These are phyloP conservation scores for Alternaria panax DNA, from an alignment of 2,329 filamentous ascomycete genomes.

Conservation along the genomic window DNA sequence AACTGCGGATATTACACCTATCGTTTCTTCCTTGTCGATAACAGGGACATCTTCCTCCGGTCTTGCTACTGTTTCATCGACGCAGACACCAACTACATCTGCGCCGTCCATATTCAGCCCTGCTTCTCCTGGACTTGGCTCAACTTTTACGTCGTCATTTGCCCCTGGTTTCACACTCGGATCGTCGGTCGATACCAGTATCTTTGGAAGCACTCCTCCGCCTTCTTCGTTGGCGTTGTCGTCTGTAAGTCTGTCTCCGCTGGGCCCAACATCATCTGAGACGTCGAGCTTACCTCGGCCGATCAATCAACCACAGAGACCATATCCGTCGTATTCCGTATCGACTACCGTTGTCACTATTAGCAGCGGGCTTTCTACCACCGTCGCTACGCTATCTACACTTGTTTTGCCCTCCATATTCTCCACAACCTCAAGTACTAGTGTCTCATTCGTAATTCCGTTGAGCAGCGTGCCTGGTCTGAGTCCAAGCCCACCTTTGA, in stretches of 20 bases:
- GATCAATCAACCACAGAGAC: slow-evolving; percentile 13
- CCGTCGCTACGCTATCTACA: neutral
- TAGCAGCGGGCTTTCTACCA: neutral
- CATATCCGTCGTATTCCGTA: slow-evolving; percentile 5
- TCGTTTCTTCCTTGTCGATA: slow-evolving; percentile 5
- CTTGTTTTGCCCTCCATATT: neutral
- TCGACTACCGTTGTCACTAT: neutral
- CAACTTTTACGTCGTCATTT: neutral
- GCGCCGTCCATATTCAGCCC: neutral
- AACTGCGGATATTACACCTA: slow-evolving; percentile 5
- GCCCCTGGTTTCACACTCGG: neutral
- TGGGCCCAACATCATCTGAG: neutral
- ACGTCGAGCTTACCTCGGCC: neutral
- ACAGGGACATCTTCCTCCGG: slow-evolving; percentile 1
- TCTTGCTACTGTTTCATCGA: neutral
- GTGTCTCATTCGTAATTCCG: neutral
- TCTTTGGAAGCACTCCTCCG: neutral
- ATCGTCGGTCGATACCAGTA: neutral
- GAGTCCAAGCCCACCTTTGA: neutral
- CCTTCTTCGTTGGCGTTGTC: neutral
- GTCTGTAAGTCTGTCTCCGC: neutral
- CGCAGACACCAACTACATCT: neutral
- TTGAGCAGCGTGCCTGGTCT: neutral
- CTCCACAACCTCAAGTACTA: neutral
- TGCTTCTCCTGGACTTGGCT: neutral